Evolutionary conservation across 805 yeast genomes (phyloP).

Genomic region (Ogataea dorogensis): DNA sequence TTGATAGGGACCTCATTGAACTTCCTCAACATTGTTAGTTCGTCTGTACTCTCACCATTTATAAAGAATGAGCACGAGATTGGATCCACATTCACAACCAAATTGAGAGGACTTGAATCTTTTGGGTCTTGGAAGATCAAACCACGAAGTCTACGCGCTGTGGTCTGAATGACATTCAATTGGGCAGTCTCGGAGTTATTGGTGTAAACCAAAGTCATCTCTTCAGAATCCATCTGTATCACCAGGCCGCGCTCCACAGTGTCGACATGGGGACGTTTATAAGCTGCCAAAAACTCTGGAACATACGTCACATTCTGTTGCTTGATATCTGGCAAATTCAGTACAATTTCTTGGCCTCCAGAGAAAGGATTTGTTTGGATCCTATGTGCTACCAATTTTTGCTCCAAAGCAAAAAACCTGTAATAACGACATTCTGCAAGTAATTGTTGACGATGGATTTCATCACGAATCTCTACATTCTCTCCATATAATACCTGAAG

Average conservation of each 20-base stretch:
- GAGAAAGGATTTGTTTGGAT: conserved; percentile 53
- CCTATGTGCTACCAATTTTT: conserved; percentile 54
- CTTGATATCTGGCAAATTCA: conserved; percentile 48
- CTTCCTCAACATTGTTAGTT: conserved; percentile 28
- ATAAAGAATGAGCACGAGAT: too few species aligned
- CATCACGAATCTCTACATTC: conserved; percentile 44
- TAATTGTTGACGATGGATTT: conserved; percentile 54
- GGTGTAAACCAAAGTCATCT: conserved; percentile 33
- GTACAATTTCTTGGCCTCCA: conserved; percentile 52
- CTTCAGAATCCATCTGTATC: conserved; percentile 40
- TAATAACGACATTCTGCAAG: conserved; percentile 75
- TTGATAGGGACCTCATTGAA: conserved; percentile 44
- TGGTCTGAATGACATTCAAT: too few species aligned
- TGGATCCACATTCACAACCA: too few species aligned
- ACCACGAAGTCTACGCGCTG: conserved; percentile 26
- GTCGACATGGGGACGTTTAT: conserved; percentile 50
- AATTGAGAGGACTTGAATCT: too few species aligned
- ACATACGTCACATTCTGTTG: conserved; percentile 34
- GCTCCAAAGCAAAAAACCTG: conserved; percentile 72
- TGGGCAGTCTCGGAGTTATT: conserved; percentile 31
- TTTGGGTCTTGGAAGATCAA: conserved; percentile 21
- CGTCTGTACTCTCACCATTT: not conserved
- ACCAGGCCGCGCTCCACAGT: conserved; percentile 36
- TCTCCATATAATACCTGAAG: conserved; percentile 58
- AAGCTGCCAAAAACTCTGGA: conserved; percentile 29